Evolutionary conservation across 441 rosid species (phyloP).

Genomic region (Omphalea diandra): DNA sequence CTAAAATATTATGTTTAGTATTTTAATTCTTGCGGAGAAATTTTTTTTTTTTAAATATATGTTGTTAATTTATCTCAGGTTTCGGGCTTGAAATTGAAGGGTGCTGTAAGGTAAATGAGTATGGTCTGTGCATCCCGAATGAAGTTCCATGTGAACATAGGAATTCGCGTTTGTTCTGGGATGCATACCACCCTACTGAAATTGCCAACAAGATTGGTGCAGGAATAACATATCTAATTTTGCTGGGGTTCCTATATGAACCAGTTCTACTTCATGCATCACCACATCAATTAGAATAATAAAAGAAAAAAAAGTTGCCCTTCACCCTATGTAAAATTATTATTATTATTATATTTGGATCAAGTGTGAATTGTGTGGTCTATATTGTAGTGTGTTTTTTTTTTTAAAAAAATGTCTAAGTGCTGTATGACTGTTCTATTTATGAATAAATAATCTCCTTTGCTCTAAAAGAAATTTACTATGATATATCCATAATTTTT

Average conservation of each 20-base stretch:
- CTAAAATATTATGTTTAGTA: too few relatives aligned
- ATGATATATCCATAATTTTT: too few relatives aligned
- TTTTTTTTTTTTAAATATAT: background rate
- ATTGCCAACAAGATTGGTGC: constrained; percentile 32
- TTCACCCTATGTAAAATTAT: too few relatives aligned
- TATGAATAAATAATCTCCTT: too few relatives aligned
- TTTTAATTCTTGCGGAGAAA: background rate
- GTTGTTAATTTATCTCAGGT: constrained; percentile 23
- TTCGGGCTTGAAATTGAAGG: constrained; percentile 32
- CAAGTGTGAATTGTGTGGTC: too few relatives aligned
- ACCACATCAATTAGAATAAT: too few relatives aligned
- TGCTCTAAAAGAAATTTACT: too few relatives aligned
- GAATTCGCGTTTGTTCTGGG: constrained; percentile 42
- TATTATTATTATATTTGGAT: too few relatives aligned
- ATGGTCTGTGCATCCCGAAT: constrained; percentile 38
- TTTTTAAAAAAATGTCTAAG: too few relatives aligned
- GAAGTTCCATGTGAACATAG: constrained; percentile 38
- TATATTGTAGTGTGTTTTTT: too few relatives aligned
- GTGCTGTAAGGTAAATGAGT: constrained; percentile 49
- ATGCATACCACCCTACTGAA: constrained; percentile 59
- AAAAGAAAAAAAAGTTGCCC: too few relatives aligned
- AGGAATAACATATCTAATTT: constrained; percentile 24
- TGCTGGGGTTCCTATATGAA: constrained; percentile 11
- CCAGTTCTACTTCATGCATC: background rate
- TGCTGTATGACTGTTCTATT: too few relatives aligned